A percentile compares a stretch with the other conserved stretches of the same genome.
Conservation (phyloP, 2,329 filamentous ascomycete species). For the Ophiostoma montium region DNA sequence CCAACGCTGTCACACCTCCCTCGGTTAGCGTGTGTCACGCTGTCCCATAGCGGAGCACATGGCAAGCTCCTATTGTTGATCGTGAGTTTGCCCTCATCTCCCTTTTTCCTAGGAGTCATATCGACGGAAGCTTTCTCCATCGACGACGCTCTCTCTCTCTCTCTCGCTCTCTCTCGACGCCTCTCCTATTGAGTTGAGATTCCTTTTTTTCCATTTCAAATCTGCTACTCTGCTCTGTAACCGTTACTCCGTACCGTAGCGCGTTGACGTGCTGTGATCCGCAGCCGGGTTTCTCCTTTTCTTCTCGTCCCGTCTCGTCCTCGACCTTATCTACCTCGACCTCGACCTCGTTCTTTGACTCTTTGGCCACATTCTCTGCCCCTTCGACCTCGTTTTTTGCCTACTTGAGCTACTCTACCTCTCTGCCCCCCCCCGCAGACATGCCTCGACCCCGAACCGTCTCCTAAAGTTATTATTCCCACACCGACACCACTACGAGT, state of each 20-base stretch:
- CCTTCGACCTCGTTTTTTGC: too few relatives aligned
- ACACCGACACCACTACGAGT: neutral
- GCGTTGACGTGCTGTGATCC: slow-evolving; percentile 2
- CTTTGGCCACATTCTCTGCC: too few relatives aligned
- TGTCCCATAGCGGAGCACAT: neutral
- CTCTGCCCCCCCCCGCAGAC: neutral
- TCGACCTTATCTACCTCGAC: neutral
- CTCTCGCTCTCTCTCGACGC: neutral
- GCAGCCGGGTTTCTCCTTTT: neutral
- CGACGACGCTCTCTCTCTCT: neutral
- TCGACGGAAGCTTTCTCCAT: too few relatives aligned
- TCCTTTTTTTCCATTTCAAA: neutral
- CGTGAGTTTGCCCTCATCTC: neutral
- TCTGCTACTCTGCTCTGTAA: neutral
- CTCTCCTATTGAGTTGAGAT: neutral
- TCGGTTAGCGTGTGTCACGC: neutral
- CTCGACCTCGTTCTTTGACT: neutral
- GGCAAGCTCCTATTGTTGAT: neutral
- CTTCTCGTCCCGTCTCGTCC: neutral
- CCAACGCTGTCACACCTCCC: neutral
- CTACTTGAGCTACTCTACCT: neutral
- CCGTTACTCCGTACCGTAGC: neutral
- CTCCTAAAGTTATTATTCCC: too few relatives aligned
- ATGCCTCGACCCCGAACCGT: neutral
- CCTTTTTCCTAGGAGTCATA: too few relatives aligned